Percentiles rank a stretch among this genome's conserved stretches.
Conservation (phyloP, 208 protist genomes). For the Crithidia sp. region DNA sequence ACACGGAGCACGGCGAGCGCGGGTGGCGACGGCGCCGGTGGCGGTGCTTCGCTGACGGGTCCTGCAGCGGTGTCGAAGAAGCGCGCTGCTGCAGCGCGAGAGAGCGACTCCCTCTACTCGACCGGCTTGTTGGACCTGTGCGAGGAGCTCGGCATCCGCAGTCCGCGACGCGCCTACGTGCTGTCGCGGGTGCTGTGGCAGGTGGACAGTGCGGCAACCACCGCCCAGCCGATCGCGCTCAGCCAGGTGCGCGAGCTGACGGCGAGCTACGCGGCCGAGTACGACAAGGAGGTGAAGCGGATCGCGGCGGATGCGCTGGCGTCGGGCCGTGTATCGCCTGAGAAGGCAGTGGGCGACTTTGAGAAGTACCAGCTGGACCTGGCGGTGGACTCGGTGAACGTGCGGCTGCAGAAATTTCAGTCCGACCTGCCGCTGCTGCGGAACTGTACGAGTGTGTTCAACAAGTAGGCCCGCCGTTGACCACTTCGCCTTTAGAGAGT, state of each 20-base stretch:
- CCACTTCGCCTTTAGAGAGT: background rate
- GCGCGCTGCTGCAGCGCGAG: background rate
- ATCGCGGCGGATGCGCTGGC: background rate
- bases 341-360: conserved; percentile 27
- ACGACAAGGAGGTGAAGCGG: conserved; percentile 30
- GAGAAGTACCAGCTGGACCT: conserved; percentile 34
- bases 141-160: conserved; percentile 44
- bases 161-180: conserved; percentile 48
- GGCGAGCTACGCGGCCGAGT: conserved; percentile 29
- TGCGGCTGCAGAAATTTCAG: conserved; percentile 32
- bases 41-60: background rate
- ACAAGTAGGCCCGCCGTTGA: conserved; percentile 11
- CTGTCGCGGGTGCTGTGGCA: conserved; percentile 27
- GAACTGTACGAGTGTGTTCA: conserved; percentile 32
- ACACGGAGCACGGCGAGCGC: background rate
- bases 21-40: background rate
- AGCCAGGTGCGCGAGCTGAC: conserved; percentile 35
- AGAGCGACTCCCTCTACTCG: background rate
- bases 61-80: background rate
- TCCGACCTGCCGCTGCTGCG: conserved; percentile 40
- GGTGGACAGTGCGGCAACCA: conserved; percentile 21
- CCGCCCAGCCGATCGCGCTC: conserved; percentile 19
- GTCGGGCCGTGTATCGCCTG: conserved; percentile 18
- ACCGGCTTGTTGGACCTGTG: conserved; percentile 26
- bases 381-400: conserved; percentile 26